These are phyloP conservation scores for Alternaria conjuncta DNA, from an alignment of 2,329 filamentous ascomycete species.

Conservation along the genomic window DNA sequence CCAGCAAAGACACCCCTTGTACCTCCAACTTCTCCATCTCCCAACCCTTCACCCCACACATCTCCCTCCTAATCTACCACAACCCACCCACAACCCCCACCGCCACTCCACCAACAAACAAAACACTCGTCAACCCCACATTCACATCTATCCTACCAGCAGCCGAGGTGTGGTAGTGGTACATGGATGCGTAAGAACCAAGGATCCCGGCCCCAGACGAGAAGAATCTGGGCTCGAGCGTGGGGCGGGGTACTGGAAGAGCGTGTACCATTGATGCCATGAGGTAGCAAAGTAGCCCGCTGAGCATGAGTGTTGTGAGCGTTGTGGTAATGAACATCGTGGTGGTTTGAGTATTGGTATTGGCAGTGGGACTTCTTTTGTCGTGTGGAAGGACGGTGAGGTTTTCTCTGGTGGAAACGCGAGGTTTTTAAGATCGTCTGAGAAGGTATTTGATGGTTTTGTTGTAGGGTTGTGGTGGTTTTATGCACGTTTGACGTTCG, in stretches of 20 bases:
- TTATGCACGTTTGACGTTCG: neutral
- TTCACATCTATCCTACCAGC: neutral
- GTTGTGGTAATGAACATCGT: neutral
- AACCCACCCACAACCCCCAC: neutral
- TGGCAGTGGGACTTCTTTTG: neutral
- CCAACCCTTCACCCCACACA: neutral
- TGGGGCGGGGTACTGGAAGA: neutral
- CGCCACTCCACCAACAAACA: neutral
- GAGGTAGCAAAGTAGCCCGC: neutral
- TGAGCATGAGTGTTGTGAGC: neutral
- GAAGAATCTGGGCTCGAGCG: neutral
- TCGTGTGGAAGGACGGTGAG: neutral
- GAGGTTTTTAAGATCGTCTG: neutral
- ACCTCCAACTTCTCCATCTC: neutral
- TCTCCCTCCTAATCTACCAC: neutral
- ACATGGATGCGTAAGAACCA: neutral
- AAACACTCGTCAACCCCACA: neutral
- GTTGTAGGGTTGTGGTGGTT: neutral
- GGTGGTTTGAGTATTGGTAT: neutral
- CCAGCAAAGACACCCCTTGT: neutral
- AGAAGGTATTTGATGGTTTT: neutral
- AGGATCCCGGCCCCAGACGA: neutral
- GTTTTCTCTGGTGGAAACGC: neutral
- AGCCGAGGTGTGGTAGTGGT: neutral
- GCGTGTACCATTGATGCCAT: neutral